Percentiles rank a stretch among this genome's conserved stretches.
Conservation (phyloP, 129 eudicot species). For the Flaveria trinervia region DNA sequence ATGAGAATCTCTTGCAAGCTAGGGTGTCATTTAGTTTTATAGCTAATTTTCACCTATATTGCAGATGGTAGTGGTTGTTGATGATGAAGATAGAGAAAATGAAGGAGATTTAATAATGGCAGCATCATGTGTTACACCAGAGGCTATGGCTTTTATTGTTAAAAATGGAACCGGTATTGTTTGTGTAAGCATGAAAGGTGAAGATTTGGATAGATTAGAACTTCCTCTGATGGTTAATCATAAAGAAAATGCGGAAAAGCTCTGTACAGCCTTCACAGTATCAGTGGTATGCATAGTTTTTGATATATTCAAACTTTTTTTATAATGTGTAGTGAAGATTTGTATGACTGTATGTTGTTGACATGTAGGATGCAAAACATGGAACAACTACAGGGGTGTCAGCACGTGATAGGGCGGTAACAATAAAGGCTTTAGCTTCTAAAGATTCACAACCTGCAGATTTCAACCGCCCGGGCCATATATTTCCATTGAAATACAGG, state of each 20-base stretch:
- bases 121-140: conserved; percentile 63
- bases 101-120: conserved; percentile 90
- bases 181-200: conserved; percentile 84
- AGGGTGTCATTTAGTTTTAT: background rate
- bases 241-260: conserved; percentile 77
- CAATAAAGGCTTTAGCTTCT: conserved; percentile 63
- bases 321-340: background rate
- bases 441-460: conserved; percentile 80
- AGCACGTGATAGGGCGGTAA: conserved; percentile 63
- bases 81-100: conserved; percentile 85
- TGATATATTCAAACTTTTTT: background rate
- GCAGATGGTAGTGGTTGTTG: conserved; percentile 84
- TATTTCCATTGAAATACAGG: conserved; percentile 89
- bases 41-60: background rate
- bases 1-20: background rate
- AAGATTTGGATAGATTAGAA: conserved; percentile 73
- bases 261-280: conserved; percentile 79
- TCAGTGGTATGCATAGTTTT: conserved; percentile 61
- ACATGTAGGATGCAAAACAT: conserved; percentile 66
- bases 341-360: background rate
- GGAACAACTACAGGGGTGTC: conserved; percentile 82
- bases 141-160: conserved; percentile 85
- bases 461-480: conserved; percentile 96
- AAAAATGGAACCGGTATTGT: conserved; percentile 93
- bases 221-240: conserved; percentile 81